Evolutionary conservation across 2,329 filamentous ascomycete genomes (phyloP).

Genomic region (Aspergillus udagawae): DNA sequence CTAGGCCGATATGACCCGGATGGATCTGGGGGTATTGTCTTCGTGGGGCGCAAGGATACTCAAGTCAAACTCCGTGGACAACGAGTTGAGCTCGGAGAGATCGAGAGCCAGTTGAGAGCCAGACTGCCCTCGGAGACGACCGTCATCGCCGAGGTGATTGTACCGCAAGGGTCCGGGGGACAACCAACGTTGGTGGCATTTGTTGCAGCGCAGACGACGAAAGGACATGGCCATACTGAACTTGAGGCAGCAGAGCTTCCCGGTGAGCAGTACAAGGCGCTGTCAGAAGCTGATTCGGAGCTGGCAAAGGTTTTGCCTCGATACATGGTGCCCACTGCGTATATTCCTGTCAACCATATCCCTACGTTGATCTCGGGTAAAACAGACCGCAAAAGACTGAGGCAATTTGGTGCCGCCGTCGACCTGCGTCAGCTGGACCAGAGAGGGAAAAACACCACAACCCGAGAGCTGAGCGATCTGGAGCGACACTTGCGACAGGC

Average conservation of each 20-base stretch:
- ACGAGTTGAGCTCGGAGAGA: constrained; percentile 41
- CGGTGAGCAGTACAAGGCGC: constrained; percentile 12
- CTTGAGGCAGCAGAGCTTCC: constrained; percentile 11
- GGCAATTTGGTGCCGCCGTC: constrained; percentile 30
- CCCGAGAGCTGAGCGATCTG: constrained; percentile 26
- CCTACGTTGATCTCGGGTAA: constrained; percentile 45
- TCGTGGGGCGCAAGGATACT: constrained; percentile 37
- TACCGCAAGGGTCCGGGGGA: constrained; percentile 22
- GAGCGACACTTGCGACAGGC: constrained; percentile 30
- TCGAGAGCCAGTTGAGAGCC: constrained; percentile 34
- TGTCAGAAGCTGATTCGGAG: constrained; percentile 21
- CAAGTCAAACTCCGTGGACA: constrained; percentile 43
- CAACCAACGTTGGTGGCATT: constrained; percentile 31
- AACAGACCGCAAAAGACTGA: constrained; percentile 38
- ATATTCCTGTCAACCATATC: constrained; percentile 41
- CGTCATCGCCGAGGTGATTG: constrained; percentile 49
- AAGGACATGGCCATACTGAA: constrained; percentile 14
- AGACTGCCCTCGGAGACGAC: constrained; percentile 28
- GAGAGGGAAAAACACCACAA: constrained; percentile 7
- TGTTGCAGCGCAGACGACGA: constrained; percentile 22
- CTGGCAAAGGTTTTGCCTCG: constrained; percentile 25
- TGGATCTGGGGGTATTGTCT: constrained; percentile 35
- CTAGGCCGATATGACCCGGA: constrained; percentile 36
- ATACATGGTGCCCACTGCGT: constrained; percentile 39
- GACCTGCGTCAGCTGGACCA: constrained; percentile 31